Evolutionary conservation across 306 rosid genomes (phyloP).

Genomic region (Inga laurina): DNA sequence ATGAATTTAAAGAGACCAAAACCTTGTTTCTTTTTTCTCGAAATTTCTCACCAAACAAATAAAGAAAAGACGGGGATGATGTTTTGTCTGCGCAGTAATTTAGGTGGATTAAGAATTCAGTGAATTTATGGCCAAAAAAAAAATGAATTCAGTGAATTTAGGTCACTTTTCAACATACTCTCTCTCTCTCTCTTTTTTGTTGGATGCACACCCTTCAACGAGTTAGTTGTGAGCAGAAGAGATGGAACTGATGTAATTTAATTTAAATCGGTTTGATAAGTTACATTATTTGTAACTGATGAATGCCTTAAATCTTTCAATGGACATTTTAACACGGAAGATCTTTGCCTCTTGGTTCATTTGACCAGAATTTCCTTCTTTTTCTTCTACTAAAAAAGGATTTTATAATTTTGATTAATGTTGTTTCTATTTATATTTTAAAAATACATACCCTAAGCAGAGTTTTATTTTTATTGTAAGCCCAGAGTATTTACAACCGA

Average conservation of each 20-base stretch:
- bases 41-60: not conserved
- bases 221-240: not conserved
- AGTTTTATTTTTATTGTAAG: too few species aligned
- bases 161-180: slow-evolving; percentile 26
- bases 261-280: not conserved
- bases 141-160: not conserved
- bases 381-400: too few species aligned
- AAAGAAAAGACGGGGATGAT: not conserved
- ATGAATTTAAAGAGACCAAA: not conserved
- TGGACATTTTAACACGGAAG: not conserved
- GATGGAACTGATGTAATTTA: not conserved
- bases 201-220: too few species aligned
- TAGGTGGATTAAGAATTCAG: slow-evolving; percentile 5
- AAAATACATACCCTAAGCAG: too few species aligned
- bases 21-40: not conserved
- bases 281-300: not conserved
- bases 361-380: not conserved
- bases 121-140: not conserved
- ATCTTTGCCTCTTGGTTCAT: not conserved
- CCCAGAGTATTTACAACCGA: too few species aligned
- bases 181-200: too few species aligned
- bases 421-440: not conserved
- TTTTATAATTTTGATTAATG: not conserved
- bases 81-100: not conserved
- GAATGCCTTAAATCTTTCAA: not conserved